Conservation (phyloP, 495 filamentous ascomycete species). For the Gamarada debralockiae region DNA sequence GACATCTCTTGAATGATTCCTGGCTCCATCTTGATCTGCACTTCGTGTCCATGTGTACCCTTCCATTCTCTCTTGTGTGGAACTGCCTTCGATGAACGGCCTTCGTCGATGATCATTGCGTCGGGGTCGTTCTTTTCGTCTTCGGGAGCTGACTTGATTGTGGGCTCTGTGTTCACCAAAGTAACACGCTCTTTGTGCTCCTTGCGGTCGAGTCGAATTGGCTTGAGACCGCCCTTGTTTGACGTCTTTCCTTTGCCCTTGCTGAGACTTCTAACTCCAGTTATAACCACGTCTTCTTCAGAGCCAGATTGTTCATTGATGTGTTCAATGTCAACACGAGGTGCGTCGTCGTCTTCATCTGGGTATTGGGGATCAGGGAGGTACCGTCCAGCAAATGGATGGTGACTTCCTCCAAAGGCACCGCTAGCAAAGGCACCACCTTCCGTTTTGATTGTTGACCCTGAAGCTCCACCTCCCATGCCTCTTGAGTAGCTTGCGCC, state of each 20-base stretch:
- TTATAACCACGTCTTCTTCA: slow-evolving; percentile 11
- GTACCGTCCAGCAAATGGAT: not conserved
- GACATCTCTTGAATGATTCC: not conserved
- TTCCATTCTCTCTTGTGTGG: slow-evolving; percentile 21
- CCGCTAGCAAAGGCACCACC: not conserved
- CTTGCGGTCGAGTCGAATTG: slow-evolving; percentile 48
- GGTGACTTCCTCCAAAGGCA: not conserved
- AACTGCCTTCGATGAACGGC: not conserved
- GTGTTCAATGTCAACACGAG: slow-evolving; percentile 20
- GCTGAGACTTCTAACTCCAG: not conserved
- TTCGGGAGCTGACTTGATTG: slow-evolving; percentile 17
- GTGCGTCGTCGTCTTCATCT: slow-evolving; percentile 14
- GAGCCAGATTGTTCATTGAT: slow-evolving; percentile 17
- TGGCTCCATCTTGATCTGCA: slow-evolving; percentile 12
- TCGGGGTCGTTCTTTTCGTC: slow-evolving; percentile 8
- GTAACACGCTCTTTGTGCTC: slow-evolving; percentile 49
- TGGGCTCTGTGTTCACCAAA: slow-evolving; percentile 46
- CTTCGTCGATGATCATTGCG: slow-evolving; percentile 6
- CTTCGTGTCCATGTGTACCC: slow-evolving; percentile 11
- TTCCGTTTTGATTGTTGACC: not conserved
- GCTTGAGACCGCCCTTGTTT: slow-evolving; percentile 26
- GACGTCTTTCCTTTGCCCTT: slow-evolving; percentile 2
- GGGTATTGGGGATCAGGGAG: slow-evolving; percentile 21
- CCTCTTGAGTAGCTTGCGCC: not conserved
- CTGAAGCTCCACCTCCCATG: not conserved